Conservation (phyloP, 768 basidiomycete species). For the Lentinula detonsa region DNA sequence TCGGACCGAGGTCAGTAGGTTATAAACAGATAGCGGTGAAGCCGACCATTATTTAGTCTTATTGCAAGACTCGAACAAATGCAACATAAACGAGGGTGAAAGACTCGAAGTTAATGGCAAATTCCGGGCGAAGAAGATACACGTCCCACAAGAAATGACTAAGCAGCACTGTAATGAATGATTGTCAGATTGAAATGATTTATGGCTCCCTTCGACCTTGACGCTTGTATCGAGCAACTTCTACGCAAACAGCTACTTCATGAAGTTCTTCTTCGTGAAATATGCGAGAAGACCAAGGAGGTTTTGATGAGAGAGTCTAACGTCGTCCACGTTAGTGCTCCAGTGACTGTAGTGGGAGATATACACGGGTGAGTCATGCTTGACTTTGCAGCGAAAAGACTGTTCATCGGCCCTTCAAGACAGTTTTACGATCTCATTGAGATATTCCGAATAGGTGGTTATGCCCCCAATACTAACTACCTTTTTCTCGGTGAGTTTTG, state of each 20-base stretch:
- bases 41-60: neutral
- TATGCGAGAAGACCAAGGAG: slow-evolving; percentile 99
- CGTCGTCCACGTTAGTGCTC: slow-evolving; percentile 94
- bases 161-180: neutral
- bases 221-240: slow-evolving; percentile 90
- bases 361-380: slow-evolving; percentile 84
- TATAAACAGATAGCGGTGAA: neutral
- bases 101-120: neutral
- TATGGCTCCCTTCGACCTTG: slow-evolving; percentile 86
- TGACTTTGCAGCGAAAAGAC: slow-evolving; percentile 7
- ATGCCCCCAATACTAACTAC: slow-evolving; percentile 95
- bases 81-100: neutral
- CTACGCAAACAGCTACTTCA: slow-evolving; percentile 90
- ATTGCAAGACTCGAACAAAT: neutral
- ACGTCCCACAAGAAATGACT: neutral
- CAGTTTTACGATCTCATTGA: slow-evolving; percentile 99
- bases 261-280: slow-evolving; percentile 91
- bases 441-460: slow-evolving; percentile 98
- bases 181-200: slow-evolving; percentile 11
- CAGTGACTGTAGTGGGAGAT: slow-evolving; percentile 97
- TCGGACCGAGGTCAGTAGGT: neutral
- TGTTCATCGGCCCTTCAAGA: slow-evolving; percentile 47
- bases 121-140: neutral
- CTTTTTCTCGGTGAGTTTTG: slow-evolving; percentile 82
- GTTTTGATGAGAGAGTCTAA: slow-evolving; percentile 99